Evolutionary conservation across 164 flowering plant species (phyloP), one percentile per base, ranked within the genome.

Genomic region (Kalanchoe fedtschenkoi): DNA sequence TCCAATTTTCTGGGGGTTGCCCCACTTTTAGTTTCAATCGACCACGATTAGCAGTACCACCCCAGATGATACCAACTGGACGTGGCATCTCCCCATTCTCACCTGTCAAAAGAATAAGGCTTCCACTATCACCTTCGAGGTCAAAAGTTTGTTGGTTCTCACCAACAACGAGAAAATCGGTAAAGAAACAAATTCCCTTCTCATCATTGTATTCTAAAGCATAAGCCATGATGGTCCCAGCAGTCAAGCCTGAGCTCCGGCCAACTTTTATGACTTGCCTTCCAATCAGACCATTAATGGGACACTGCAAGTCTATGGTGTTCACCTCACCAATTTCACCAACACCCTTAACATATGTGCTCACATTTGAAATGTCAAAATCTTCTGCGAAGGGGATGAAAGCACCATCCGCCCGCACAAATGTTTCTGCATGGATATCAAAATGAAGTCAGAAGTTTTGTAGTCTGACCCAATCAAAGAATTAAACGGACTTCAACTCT

Each of bases 41-140:
- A n/a, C 97, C 97, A 22, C 97, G 81, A 66, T 91, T 88, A 22
- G 97, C 93, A n/a, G 97, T 91, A 30, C 97, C 97, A 66, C 97
- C 97, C 97, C 97, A 91, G 62, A 91, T 91, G 68, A 91, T 91
- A 58, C 97, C 97, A 65, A 88, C 84, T 2, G 97, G 97, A 17
- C 60, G 74, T 17, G 96, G 95, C 67, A 83, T 87, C 67, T 80
- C 90, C 61, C 75, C 84, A 42, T 79, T 71, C 68, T 77, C 75
- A 41, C 81, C 80, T 3, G 87, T 85, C 62, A 91, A 70, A 35
- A 91, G 78, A 68, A 91, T 87, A 59, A 91, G 91, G 71, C 97
- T 88, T 58, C 97, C 97, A 69, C 97, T 91, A 63, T 91, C 97
- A 60, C 97, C 97, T 81, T 91, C 95, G 67, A 88, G 92, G 54